Evolutionary conservation across 441 rosid genomes (phyloP).

Genomic region (Omphalea diandra): DNA sequence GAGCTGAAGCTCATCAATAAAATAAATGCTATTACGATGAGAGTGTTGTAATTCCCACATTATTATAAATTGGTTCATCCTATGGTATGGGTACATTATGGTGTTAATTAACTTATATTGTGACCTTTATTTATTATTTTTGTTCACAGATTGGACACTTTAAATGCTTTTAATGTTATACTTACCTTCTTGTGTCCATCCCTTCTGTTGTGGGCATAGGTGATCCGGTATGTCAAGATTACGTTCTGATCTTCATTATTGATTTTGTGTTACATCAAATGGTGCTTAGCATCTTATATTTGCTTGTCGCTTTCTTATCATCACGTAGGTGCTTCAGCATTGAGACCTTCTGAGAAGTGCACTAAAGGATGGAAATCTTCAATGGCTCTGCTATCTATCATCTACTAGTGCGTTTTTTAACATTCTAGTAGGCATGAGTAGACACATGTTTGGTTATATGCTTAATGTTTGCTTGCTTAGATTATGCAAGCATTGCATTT

Average conservation of each 20-base stretch:
- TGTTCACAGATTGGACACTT: constrained; percentile 40
- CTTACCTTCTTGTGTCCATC: constrained; percentile 73
- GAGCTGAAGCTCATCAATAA: no score
- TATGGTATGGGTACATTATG: no score
- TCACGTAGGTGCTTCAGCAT: constrained; percentile 57
- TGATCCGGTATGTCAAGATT: constrained; percentile 58
- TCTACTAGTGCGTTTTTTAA: constrained; percentile 65
- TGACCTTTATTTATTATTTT: not conserved
- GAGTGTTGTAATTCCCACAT: no score
- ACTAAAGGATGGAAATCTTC: constrained; percentile 54
- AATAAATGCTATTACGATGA: no score
- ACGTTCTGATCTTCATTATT: not conserved
- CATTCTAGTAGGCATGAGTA: no score
- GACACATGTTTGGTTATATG: no score
- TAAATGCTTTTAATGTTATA: constrained; percentile 42
- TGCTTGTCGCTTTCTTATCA: constrained; percentile 11
- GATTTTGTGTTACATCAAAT: not conserved
- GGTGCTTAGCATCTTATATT: not conserved
- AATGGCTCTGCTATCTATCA: constrained; percentile 80
- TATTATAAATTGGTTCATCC: not conserved
- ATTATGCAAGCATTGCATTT: no score
- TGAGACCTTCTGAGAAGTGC: constrained; percentile 44
- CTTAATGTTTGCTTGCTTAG: no score
- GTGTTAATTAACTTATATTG: no score
- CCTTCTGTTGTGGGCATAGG: constrained; percentile 65